Conservation (phyloP, 352 stramenopile genomes). For the Ochromonadaceae sp. region DNA sequence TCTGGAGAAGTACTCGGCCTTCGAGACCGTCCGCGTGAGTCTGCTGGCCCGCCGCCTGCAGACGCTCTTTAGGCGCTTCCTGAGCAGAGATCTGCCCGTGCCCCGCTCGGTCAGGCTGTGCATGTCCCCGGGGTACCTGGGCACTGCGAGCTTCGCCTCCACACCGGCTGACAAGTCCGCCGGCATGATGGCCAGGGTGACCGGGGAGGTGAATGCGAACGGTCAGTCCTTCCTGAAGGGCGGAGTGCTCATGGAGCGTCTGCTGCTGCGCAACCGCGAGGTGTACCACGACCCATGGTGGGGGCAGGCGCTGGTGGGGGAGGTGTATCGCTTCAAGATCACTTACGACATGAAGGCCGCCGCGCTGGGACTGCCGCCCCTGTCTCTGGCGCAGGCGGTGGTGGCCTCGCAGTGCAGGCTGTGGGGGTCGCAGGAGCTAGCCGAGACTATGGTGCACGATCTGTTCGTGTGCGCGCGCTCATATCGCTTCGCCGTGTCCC, state of each 20-base stretch:
- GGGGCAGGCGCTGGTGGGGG: background rate
- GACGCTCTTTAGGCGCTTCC: background rate
- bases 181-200: too few relatives aligned
- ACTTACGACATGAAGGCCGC: background rate
- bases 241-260: too few relatives aligned
- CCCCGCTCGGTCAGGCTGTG: background rate
- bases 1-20: background rate
- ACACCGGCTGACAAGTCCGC: too few relatives aligned
- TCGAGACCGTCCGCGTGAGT: background rate
- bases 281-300: constrained; percentile 7
- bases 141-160: background rate
- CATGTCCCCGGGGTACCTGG: constrained; percentile 9
- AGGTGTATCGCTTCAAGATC: constrained; percentile 24
- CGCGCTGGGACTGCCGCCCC: background rate
- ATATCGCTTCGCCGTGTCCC: background rate
- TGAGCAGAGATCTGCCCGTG: background rate
- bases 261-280: background rate
- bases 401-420: constrained; percentile 6
- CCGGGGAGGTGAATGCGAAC: too few relatives aligned
- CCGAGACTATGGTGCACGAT: constrained; percentile 25
- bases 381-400: constrained; percentile 12
- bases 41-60: background rate
- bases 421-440: constrained; percentile 15
- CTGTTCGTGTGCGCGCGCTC: constrained; percentile 20
- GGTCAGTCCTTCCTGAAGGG: too few relatives aligned